Base-by-base conservation (phyloP, 352 stramenopile genomes). In the Phytophthora meadii region DNA sequence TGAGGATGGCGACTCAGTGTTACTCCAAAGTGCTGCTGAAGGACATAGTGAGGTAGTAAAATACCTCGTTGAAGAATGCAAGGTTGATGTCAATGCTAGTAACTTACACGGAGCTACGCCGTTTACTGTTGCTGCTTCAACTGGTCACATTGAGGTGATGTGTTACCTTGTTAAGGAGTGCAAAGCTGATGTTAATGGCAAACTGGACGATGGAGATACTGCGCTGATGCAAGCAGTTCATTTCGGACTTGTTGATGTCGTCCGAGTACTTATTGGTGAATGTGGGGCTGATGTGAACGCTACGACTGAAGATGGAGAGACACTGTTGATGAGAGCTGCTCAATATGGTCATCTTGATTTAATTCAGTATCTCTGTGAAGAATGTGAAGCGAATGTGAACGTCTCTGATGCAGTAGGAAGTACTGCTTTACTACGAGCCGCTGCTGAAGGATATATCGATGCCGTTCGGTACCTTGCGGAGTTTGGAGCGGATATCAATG, bases 31-130 rank as follows among this genome's bases (percentile, higher is more conserved):
- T 10, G 14, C 37, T 22, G 37, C 5, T 40, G 19, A 32, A 5
- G 32, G 30, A 1, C 11, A 17, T 22, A 39, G 44, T 14, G 42
- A 48, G 30, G 14, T 62, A 4, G 42, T 47, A 0, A 30, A n/a
- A 15, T 54, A 40, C 24, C 44, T 62, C 28, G 42, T 14, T 55
- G 54, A 48, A 30, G 4, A 54, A 32, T 39, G 44, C 40, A 34
- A 45, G 5, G 54, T 45, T 5, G 22, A 54, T 19, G 54, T 47
- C 0, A 48, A 54, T 17, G 17, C 9, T 7, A 32, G 4, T 10
- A 32, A 28, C 15, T 22, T 17, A 46, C 19, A 40, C 2, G 54
- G 54, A 39, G 6, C 27, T 8, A 62, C 54, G 22, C 22, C 54
- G 12, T n/a, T 62, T 1, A 37, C 47, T 2, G 19, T 5, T 6